Percentiles rank a stretch among this genome's conserved stretches.
phyloP scores from a whole-genome alignment of 2,329 filamentous ascomycete genomes.

The Helotiales sp. region DNA sequence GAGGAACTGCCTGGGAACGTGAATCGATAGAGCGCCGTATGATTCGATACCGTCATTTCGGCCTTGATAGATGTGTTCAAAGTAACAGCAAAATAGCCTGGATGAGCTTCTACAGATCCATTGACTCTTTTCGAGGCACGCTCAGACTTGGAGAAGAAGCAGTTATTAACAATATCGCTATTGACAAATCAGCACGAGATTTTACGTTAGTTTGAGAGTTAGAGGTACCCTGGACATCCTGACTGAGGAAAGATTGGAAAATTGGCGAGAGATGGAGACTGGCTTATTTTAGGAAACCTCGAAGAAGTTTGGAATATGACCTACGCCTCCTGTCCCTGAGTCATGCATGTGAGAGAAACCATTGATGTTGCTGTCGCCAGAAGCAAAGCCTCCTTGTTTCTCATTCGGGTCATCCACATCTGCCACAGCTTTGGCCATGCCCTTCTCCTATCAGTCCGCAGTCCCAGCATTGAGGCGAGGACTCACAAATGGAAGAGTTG shows the following conservation, averaged over 20 bases:
- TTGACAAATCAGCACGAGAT: too few relatives aligned
- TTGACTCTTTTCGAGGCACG: slow-evolving; percentile 43
- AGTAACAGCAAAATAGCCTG: slow-evolving; percentile 65
- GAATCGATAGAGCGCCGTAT: slow-evolving; percentile 65
- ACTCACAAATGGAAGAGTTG: slow-evolving; percentile 50
- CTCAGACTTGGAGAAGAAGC: slow-evolving; percentile 55
- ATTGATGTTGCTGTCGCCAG: slow-evolving; percentile 41
- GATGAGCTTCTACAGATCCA: slow-evolving; percentile 54
- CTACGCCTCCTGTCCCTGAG: slow-evolving; percentile 44
- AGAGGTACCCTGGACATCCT: slow-evolving; percentile 58
- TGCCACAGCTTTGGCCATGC: slow-evolving; percentile 49
- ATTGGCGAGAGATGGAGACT: slow-evolving; percentile 64
- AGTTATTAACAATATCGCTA: slow-evolving; percentile 61
- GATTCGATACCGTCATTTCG: slow-evolving; percentile 69
- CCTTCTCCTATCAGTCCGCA: slow-evolving; percentile 39
- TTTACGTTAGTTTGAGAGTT: too few relatives aligned
- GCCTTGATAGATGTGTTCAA: slow-evolving; percentile 57
- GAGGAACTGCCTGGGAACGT: slow-evolving; percentile 49
- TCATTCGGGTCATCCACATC: slow-evolving; percentile 49
- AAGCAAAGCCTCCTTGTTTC: slow-evolving; percentile 58
- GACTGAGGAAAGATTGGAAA: slow-evolving; percentile 71
- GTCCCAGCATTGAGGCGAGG: background rate
- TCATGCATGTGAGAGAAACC: slow-evolving; percentile 42
- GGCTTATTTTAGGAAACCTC: background rate
- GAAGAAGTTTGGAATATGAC: background rate